These are phyloP conservation scores for Epichloe uncinata DNA, from an alignment of 2,329 filamentous ascomycete species.

Conservation along the genomic window DNA sequence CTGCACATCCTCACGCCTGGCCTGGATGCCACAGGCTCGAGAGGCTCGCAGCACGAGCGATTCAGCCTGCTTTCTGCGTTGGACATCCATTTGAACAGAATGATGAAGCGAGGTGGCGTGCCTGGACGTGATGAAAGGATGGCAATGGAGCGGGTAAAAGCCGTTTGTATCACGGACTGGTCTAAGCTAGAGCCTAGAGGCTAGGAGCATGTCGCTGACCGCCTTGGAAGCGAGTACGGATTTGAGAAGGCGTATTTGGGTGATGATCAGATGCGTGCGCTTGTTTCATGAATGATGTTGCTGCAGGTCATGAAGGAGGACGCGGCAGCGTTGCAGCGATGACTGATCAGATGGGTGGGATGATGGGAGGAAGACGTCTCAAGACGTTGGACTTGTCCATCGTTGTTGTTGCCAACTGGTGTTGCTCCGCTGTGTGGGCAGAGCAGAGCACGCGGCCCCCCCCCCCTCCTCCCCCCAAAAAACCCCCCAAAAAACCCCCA, in stretches of 20 bases:
- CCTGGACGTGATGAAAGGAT: conserved; percentile 1
- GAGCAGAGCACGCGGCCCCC: too few species aligned
- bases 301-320: background rate
- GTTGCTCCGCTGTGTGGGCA: too few species aligned
- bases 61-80: conserved; percentile 17
- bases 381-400: too few species aligned
- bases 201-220: background rate
- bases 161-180: conserved; percentile 1
- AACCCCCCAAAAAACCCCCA: too few species aligned
- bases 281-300: background rate
- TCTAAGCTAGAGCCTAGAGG: too few species aligned
- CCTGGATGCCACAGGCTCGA: conserved; percentile 19
- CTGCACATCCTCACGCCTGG: conserved; percentile 24
- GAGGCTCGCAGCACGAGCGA: conserved; percentile 20
- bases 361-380: too few species aligned
- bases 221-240: background rate
- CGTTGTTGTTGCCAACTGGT: too few species aligned
- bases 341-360: background rate
- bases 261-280: background rate
- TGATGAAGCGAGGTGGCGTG: conserved; percentile 20
- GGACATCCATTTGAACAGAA: conserved; percentile 17
- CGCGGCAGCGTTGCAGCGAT: background rate
- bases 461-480: too few species aligned
- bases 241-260: background rate
- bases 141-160: background rate